phyloP scores from a whole-genome alignment of 345 rosid species.

The Eucalyptus rudis region DNA sequence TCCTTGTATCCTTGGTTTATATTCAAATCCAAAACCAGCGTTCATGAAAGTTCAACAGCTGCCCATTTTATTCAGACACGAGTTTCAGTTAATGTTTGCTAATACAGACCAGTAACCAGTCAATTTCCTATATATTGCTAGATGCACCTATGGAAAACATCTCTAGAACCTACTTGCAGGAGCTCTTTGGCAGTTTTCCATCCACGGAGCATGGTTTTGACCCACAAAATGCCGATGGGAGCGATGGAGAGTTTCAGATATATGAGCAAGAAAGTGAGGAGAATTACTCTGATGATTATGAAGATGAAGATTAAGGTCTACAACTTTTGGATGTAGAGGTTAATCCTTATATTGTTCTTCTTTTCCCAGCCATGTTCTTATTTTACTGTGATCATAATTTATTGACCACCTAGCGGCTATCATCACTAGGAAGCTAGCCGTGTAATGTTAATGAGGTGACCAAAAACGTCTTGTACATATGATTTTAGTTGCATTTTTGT shows the following conservation, averaged over 20 bases:
- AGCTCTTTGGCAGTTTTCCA: conserved; percentile 79
- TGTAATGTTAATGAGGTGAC: not conserved
- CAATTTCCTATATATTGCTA: conserved; percentile 32
- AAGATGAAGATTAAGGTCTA: not conserved
- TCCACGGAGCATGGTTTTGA: conserved; percentile 21
- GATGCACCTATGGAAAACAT: conserved; percentile 55
- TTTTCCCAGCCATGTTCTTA: not conserved
- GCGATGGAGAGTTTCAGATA: conserved; percentile 75
- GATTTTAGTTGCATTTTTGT: not conserved
- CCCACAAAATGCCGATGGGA: conserved; percentile 9
- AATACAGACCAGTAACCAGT: not conserved
- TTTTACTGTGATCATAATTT: too few species aligned
- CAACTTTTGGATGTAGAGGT: not conserved
- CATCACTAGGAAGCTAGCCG: not conserved
- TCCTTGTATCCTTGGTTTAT: conserved; percentile 59
- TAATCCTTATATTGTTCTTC: not conserved
- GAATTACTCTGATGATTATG: conserved; percentile 18
- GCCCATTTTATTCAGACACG: not conserved
- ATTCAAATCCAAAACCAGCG: not conserved
- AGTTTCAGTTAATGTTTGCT: not conserved
- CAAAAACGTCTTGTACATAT: not conserved
- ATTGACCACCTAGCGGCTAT: not conserved
- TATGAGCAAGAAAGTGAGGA: conserved; percentile 72
- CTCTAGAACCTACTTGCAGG: conserved; percentile 77
- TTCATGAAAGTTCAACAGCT: not conserved